Conservation (phyloP, 805 yeast genomes). For the Sugiyamaella qingdaonensis region DNA sequence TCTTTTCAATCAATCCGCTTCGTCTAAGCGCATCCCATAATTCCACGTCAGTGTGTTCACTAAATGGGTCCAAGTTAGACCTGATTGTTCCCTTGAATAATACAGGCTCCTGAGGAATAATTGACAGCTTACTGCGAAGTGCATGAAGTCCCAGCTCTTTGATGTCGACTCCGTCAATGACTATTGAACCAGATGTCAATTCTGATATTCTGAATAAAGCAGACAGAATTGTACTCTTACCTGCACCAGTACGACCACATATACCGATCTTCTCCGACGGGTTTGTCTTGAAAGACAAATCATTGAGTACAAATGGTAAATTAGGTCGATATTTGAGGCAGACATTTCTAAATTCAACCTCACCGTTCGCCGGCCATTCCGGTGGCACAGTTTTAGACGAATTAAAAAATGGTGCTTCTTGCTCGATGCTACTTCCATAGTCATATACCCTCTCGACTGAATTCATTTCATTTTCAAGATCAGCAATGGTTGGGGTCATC, state of each 20-base stretch:
- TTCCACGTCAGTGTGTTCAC: constrained; percentile 50
- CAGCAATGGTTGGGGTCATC: constrained; percentile 66
- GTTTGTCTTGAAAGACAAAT: constrained; percentile 47
- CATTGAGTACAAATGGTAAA: constrained; percentile 60
- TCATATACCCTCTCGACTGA: constrained; percentile 60
- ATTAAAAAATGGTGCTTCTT: constrained; percentile 50
- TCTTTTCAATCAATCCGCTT: constrained; percentile 39
- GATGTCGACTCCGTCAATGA: constrained; percentile 68
- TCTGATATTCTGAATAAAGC: constrained; percentile 69
- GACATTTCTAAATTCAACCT: constrained; percentile 52
- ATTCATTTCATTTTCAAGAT: constrained; percentile 70
- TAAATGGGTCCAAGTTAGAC: constrained; percentile 75
- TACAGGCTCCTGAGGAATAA: constrained; percentile 89
- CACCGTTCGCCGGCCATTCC: constrained; percentile 66
- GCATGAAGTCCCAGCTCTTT: constrained; percentile 59
- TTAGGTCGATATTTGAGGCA: constrained; percentile 58
- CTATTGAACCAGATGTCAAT: constrained; percentile 47
- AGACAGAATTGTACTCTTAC: constrained; percentile 70
- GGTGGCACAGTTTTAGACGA: constrained; percentile 33
- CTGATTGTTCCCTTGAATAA: constrained; percentile 75
- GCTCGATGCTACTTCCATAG: constrained; percentile 54
- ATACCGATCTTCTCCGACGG: constrained; percentile 66
- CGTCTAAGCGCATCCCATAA: constrained; percentile 70
- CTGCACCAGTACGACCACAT: constrained; percentile 92
- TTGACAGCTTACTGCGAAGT: constrained; percentile 65